Evolutionary conservation across 2,329 filamentous ascomycete genomes (phyloP), one percentile per base, ranked within the genome.

Genomic region (Venturia asperata): DNA sequence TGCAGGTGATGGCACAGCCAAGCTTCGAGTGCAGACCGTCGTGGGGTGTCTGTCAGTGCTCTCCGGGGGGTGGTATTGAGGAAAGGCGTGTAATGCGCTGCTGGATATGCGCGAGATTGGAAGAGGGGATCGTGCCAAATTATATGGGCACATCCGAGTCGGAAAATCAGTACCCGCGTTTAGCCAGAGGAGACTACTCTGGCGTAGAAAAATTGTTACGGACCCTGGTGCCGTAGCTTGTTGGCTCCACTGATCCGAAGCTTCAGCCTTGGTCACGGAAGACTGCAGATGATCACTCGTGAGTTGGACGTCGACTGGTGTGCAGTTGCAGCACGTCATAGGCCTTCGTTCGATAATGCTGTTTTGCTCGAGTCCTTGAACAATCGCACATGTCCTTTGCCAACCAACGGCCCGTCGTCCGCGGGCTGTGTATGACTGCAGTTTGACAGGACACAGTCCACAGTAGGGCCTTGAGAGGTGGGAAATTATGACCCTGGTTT

Each of bases 241-340:
- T 47, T 47, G 45, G 45, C 45, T 47, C 45, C 45, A 47, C 15
- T 49, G 47, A 47, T 24, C 10, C 24, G 7, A 34, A 34, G 24
- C 24, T 34, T 55, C 49, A 55, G 49, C 49, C 47, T 52, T 52
- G 47, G 47, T 52, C 7, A 52, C 47, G 47, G 15, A 27, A 52
- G 13, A 45, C 7, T 2, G 49, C 3, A n/a, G 27, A 37, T 34
- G 52, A 17, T 37, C 15, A 34, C 30, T 34, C 30, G 30, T 34
- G 30, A 6, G 30, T 34, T 34, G 30, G 30, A 55, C 30, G 49
- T 55, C 30, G 49, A 55, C 27, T 21, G 30, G 49, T 24, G 6
- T 55, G 45, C 27, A 34, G 11, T 24, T 55, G 49, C 27, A 15
- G 49, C 49, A 55, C 5, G 27, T 24, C 30, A 34, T 24, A 55